phyloP scores from a whole-genome alignment of 768 basidiomycete species.

The Trametes cingulata region DNA sequence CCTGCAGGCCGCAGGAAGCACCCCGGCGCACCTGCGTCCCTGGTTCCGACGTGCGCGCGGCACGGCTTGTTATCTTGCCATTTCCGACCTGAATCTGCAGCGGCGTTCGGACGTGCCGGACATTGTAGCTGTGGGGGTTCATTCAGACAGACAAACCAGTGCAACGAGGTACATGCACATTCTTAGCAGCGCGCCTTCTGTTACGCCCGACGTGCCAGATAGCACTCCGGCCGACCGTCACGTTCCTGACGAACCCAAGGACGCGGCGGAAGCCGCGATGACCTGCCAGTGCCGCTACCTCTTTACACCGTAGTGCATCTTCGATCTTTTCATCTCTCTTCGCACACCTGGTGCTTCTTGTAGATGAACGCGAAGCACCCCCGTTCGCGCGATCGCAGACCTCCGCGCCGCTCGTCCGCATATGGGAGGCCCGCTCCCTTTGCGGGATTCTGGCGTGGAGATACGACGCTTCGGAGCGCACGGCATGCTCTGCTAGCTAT shows the following conservation, averaged over 20 bases:
- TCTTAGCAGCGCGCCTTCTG: background rate
- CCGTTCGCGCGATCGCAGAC: too few species aligned
- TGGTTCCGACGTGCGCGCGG: background rate
- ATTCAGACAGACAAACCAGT: slow-evolving; percentile 1
- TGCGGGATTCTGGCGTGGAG: background rate
- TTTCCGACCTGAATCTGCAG: background rate
- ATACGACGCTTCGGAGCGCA: background rate
- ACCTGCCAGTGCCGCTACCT: too few species aligned
- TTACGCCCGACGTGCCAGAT: background rate
- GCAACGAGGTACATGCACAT: background rate
- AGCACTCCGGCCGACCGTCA: background rate
- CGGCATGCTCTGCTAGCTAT: background rate
- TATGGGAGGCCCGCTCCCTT: background rate
- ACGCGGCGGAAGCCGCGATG: background rate
- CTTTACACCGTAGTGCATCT: too few species aligned
- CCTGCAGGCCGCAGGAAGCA: background rate
- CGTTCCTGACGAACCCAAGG: too few species aligned
- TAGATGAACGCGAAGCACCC: too few species aligned
- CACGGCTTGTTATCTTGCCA: background rate
- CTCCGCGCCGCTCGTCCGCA: background rate
- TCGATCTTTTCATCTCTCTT: background rate
- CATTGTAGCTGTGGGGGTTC: background rate
- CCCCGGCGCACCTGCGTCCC: background rate
- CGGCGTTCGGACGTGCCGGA: background rate
- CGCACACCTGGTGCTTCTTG: too few species aligned